A percentile compares a stretch with the other conserved stretches of the same genome.
phyloP scores from a whole-genome alignment of 1,284 basidiomycete genomes.

The Ceratobasidium papillatum region DNA sequence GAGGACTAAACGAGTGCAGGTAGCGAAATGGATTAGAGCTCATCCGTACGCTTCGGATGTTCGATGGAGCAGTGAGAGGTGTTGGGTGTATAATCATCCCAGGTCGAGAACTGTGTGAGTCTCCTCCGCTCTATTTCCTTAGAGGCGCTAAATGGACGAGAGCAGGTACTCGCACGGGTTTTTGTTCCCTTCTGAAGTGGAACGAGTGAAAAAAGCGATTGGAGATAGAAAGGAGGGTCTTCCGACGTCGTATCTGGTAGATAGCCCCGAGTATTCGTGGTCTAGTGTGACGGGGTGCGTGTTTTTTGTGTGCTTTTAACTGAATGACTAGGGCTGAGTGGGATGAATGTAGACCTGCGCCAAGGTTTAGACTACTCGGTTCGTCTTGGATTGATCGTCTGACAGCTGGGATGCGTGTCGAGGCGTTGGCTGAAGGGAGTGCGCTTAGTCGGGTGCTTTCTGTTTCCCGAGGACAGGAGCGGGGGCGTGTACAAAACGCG shows the following conservation, averaged over 20 bases:
- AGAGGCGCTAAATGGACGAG: too few species aligned
- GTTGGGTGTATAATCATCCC: slow-evolving; percentile 98
- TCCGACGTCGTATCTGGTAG: background rate
- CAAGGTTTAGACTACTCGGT: slow-evolving; percentile 77
- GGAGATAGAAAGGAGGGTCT: background rate
- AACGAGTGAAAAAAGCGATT: slow-evolving; percentile 62
- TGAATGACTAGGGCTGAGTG: background rate
- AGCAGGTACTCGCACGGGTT: slow-evolving; percentile 91
- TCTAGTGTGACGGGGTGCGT: slow-evolving; percentile 82
- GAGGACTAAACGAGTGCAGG: background rate
- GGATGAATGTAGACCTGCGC: background rate
- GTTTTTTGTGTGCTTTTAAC: too few species aligned
- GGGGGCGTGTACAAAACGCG: slow-evolving; percentile 68
- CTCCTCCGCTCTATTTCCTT: background rate
- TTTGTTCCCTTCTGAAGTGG: slow-evolving; percentile 89
- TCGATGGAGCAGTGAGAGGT: slow-evolving; percentile 89
- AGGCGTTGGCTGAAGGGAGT: slow-evolving; percentile 92
- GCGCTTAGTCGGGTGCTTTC: slow-evolving; percentile 49
- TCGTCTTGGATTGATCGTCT: slow-evolving; percentile 67
- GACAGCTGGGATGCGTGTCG: slow-evolving; percentile 76
- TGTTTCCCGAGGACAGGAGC: slow-evolving; percentile 62
- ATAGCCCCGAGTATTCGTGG: slow-evolving; percentile 68
- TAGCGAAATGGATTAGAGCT: slow-evolving; percentile 86
- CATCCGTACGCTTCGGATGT: slow-evolving; percentile 85
- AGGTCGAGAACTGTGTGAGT: slow-evolving; percentile 87